Evolutionary conservation across 139 green algal genomes (phyloP).

Genomic region (Micractinium conductrix): DNA sequence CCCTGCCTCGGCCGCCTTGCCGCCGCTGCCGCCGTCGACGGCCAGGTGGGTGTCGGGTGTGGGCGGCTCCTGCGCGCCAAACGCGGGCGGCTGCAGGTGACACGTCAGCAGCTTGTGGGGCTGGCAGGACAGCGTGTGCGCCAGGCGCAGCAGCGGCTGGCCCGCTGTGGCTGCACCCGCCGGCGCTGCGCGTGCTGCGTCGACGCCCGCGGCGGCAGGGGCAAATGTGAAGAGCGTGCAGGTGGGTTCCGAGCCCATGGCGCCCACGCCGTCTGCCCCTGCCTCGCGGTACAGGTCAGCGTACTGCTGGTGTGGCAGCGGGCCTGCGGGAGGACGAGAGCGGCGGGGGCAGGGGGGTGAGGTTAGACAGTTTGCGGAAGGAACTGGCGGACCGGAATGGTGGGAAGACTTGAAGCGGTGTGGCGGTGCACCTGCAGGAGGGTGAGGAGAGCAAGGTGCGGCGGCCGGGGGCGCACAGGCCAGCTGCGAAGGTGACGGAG

Average conservation of each 20-base stretch:
- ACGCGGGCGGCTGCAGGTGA: constrained; percentile 17
- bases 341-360: too few species aligned
- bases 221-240: constrained; percentile 46
- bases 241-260: constrained; percentile 45
- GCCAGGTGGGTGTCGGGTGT: constrained; percentile 1
- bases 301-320: constrained; percentile 61
- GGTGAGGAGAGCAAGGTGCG: too few species aligned
- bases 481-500: too few species aligned
- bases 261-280: constrained; percentile 60
- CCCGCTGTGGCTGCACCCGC: background rate
- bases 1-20: background rate
- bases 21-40: background rate
- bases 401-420: background rate
- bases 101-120: constrained; percentile 41
- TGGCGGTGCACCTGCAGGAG: too few species aligned
- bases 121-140: constrained; percentile 29
- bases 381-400: too few species aligned
- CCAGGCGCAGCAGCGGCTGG: constrained; percentile 4
- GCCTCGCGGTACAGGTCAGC: constrained; percentile 71
- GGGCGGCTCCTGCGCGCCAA: constrained; percentile 19
- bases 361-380: too few species aligned
- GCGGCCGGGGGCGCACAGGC: too few species aligned
- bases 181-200: background rate
- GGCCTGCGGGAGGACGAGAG: too few species aligned
- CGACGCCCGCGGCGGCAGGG: too few species aligned